Percentiles rank a stretch among this genome's conserved stretches.
phyloP scores from a whole-genome alignment of 768 basidiomycete species.

The Amanita exitialis region DNA sequence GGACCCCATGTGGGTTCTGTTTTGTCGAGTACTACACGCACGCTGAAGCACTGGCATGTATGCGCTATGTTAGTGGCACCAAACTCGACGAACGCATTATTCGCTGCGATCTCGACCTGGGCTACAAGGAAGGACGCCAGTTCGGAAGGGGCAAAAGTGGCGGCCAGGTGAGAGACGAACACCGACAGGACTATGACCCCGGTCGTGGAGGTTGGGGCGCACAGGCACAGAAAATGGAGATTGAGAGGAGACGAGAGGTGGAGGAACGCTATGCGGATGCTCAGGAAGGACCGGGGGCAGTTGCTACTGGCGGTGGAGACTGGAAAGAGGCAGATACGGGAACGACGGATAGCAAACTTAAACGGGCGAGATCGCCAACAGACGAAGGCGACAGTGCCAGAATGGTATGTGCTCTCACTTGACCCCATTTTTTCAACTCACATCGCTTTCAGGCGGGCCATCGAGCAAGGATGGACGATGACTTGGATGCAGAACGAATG shows the following conservation, averaged over 20 bases:
- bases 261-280: slow-evolving; percentile 83
- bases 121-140: slow-evolving; percentile 93
- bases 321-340: slow-evolving; percentile 62
- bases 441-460: slow-evolving; percentile 31
- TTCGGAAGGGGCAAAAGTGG: slow-evolving; percentile 97
- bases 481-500: slow-evolving; percentile 63
- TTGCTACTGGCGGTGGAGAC: slow-evolving; percentile 77
- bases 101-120: slow-evolving; percentile 93
- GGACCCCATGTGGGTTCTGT: slow-evolving; percentile 91
- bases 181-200: slow-evolving; percentile 92
- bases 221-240: slow-evolving; percentile 64
- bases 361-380: slow-evolving; percentile 69
- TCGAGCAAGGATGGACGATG: slow-evolving; percentile 55
- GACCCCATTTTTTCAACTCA: neutral
- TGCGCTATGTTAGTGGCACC: slow-evolving; percentile 94
- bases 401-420: slow-evolving; percentile 31
- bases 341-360: slow-evolving; percentile 33
- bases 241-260: slow-evolving; percentile 69
- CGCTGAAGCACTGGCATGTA: slow-evolving; percentile 82
- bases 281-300: slow-evolving; percentile 69
- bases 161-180: slow-evolving; percentile 95
- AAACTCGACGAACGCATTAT: slow-evolving; percentile 99
- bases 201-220: slow-evolving; percentile 95
- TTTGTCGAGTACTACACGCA: slow-evolving; percentile 97
- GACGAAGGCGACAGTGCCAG: slow-evolving; percentile 57